Conservation (phyloP, 768 basidiomycete genomes). For the Boletus speciosus region DNA sequence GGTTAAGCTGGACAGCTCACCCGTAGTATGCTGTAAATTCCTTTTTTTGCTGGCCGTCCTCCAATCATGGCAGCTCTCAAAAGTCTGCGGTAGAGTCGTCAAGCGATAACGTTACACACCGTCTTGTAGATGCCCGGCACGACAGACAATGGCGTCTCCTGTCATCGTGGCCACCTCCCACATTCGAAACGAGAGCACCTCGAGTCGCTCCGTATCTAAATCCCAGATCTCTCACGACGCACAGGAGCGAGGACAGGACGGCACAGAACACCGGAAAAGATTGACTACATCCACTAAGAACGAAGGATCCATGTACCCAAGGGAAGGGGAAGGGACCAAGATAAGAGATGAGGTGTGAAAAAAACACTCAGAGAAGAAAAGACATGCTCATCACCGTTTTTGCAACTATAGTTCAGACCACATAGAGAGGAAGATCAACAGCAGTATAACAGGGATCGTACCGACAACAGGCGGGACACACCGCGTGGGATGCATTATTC, state of each 20-base stretch:
- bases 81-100: too few species aligned
- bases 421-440: neutral
- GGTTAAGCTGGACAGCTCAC: too few species aligned
- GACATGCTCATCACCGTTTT: neutral
- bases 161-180: neutral
- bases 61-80: too few species aligned
- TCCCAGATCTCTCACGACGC: neutral
- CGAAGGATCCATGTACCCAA: neutral
- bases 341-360: slow-evolving; percentile 6
- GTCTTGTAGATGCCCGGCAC: neutral
- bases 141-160: slow-evolving; percentile 5
- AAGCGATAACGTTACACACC: too few species aligned
- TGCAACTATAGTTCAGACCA: neutral
- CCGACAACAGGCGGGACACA: neutral
- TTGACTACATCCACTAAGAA: neutral
- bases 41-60: too few species aligned
- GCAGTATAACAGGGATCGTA: neutral
- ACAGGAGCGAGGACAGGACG: neutral
- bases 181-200: neutral
- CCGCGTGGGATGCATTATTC: neutral
- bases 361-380: neutral
- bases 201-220: neutral
- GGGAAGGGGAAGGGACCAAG: neutral
- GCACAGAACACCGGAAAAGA: neutral
- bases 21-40: too few species aligned